A percentile compares a stretch with the other conserved stretches of the same genome.
Evolutionary conservation across 257 asterid species (phyloP).

Genomic region (Solanum gandarillasii): DNA sequence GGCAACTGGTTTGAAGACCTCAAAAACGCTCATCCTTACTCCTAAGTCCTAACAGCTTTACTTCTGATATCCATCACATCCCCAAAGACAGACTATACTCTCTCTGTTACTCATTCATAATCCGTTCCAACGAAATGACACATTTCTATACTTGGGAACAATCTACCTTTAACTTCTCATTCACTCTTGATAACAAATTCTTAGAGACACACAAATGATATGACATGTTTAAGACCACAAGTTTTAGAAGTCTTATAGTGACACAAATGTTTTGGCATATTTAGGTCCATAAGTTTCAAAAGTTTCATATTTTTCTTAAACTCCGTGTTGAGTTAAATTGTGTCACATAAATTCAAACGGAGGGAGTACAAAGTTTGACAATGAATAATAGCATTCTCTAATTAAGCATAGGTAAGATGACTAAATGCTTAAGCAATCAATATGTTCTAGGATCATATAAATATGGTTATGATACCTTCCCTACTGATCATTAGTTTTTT

Average conservation of each 20-base stretch:
- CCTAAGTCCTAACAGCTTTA: neutral
- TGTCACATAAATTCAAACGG: neutral
- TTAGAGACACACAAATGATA: neutral
- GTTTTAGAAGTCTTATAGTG: neutral
- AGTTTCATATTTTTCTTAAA: neutral
- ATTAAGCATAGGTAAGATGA: neutral
- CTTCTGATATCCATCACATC: neutral
- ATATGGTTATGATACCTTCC: neutral
- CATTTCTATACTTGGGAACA: neutral
- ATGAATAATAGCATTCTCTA: neutral
- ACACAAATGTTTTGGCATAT: neutral
- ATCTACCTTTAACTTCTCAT: neutral
- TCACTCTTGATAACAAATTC: neutral
- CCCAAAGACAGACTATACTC: neutral
- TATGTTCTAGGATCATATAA: neutral
- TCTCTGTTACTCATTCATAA: neutral
- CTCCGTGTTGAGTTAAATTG: neutral
- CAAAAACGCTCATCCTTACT: neutral
- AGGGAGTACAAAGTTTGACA: neutral
- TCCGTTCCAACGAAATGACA: neutral
- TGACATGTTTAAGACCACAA: neutral
- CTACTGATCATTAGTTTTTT: neutral
- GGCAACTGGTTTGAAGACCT: neutral
- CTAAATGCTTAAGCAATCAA: neutral
- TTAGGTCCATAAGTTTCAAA: neutral